A percentile compares a stretch with the other conserved stretches of the same genome.
phyloP scores from a whole-genome alignment of 2,329 filamentous ascomycete genomes.

The Xylaria sp. region DNA sequence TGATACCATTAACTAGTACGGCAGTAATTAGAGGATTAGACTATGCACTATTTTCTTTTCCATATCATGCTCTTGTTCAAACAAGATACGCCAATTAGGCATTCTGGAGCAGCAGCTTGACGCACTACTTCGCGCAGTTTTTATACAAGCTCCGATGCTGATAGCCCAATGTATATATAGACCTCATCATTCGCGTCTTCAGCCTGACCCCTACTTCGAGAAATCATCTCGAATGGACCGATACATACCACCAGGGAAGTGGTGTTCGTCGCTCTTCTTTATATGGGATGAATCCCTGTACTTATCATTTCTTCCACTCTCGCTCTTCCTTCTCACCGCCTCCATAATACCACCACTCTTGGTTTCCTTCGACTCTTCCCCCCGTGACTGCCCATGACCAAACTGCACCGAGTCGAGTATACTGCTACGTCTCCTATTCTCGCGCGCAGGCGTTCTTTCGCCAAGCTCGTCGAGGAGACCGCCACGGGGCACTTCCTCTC shows the following conservation, averaged over 20 bases:
- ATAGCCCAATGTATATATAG: background rate
- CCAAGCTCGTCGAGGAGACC: slow-evolving; percentile 26
- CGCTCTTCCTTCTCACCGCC: slow-evolving; percentile 4
- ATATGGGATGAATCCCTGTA: slow-evolving; percentile 26
- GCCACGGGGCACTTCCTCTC: slow-evolving; percentile 2
- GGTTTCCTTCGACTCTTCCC: background rate
- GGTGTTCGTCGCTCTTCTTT: slow-evolving; percentile 17
- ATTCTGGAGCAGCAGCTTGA: no score
- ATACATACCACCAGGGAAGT: slow-evolving; percentile 25
- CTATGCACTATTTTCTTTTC: no score
- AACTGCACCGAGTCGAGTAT: slow-evolving; percentile 4
- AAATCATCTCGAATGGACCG: slow-evolving; percentile 27
- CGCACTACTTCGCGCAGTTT: no score
- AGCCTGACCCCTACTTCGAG: slow-evolving; percentile 13
- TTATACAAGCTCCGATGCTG: no score
- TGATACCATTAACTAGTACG: no score
- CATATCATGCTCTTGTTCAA: no score
- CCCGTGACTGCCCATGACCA: background rate
- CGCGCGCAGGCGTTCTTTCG: background rate
- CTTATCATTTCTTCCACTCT: background rate
- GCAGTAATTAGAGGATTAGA: no score
- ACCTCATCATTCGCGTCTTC: background rate
- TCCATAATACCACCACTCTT: slow-evolving; percentile 8
- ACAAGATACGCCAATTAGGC: no score
- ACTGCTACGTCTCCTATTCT: background rate